phyloP scores from a whole-genome alignment of 805 yeast genomes.

The Isabelozyma gotoi region DNA sequence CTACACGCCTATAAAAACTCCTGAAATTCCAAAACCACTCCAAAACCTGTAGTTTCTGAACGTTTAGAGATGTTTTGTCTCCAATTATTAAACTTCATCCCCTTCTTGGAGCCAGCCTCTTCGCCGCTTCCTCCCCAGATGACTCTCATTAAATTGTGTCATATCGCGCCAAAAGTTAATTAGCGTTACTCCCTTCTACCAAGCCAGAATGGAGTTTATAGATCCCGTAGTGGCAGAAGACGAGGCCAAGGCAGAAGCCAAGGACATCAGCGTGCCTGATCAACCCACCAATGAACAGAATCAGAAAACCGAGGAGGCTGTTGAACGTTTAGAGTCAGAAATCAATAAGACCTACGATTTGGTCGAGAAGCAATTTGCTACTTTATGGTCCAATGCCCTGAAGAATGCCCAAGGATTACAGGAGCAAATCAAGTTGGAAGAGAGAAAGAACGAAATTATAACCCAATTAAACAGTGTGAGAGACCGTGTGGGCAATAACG shows the following conservation, averaged over 20 bases:
- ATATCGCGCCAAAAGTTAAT: no score
- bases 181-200: no score
- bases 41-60: no score
- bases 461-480: conserved; percentile 28
- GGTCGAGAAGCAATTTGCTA: conserved; percentile 39
- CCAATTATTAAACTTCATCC: no score
- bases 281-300: conserved; percentile 15
- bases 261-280: not conserved
- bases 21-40: no score
- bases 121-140: no score
- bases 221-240: conserved; percentile 26
- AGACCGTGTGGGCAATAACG: conserved; percentile 20
- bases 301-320: conserved; percentile 53
- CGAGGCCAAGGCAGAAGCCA: conserved; percentile 13
- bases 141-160: not conserved
- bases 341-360: conserved; percentile 49
- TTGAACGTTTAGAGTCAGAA: conserved; percentile 51
- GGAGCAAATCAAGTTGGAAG: conserved; percentile 27
- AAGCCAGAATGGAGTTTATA: conserved; percentile 28
- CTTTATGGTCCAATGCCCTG: conserved; percentile 33
- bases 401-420: conserved; percentile 29
- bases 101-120: no score
- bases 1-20: no score
- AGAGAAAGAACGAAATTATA: conserved; percentile 25
- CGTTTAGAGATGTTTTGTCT: no score